Conservation (phyloP, 495 filamentous ascomycete species). For the Aspergillus sclerotioniger region DNA sequence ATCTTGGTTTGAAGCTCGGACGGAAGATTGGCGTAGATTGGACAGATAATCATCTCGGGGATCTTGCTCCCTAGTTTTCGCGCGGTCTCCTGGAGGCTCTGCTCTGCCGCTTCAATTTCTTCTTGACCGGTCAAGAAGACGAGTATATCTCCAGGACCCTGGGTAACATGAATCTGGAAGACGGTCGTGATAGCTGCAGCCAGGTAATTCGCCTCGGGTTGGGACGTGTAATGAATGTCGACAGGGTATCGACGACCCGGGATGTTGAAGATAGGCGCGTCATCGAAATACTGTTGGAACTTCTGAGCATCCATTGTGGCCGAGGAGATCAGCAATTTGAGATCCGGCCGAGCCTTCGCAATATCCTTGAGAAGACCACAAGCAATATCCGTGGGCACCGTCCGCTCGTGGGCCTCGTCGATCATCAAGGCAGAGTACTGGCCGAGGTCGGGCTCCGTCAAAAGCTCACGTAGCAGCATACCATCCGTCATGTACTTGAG, state of each 20-base stretch:
- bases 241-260: constrained; percentile 89
- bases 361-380: constrained; percentile 92
- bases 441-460: constrained; percentile 82
- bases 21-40: constrained; percentile 86
- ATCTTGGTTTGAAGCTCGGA: constrained; percentile 85
- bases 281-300: constrained; percentile 89
- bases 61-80: constrained; percentile 78
- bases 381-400: constrained; percentile 86
- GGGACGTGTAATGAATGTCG: constrained; percentile 86
- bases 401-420: constrained; percentile 96
- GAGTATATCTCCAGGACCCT: constrained; percentile 83
- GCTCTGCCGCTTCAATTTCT: constrained; percentile 83
- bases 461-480: constrained; percentile 88
- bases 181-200: constrained; percentile 89
- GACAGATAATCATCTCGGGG: constrained; percentile 81
- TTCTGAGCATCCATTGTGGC: constrained; percentile 95
- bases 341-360: constrained; percentile 76
- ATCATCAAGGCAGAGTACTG: constrained; percentile 93
- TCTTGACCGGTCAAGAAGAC: constrained; percentile 90
- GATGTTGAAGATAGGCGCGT: constrained; percentile 94
- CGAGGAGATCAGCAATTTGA: constrained; percentile 90
- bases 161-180: constrained; percentile 93
- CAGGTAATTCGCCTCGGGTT: constrained; percentile 93
- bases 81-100: constrained; percentile 75
- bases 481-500: constrained; percentile 99